These are phyloP conservation scores for Grosmannia huntii DNA, from an alignment of 2,329 filamentous ascomycete species.

Conservation along the genomic window DNA sequence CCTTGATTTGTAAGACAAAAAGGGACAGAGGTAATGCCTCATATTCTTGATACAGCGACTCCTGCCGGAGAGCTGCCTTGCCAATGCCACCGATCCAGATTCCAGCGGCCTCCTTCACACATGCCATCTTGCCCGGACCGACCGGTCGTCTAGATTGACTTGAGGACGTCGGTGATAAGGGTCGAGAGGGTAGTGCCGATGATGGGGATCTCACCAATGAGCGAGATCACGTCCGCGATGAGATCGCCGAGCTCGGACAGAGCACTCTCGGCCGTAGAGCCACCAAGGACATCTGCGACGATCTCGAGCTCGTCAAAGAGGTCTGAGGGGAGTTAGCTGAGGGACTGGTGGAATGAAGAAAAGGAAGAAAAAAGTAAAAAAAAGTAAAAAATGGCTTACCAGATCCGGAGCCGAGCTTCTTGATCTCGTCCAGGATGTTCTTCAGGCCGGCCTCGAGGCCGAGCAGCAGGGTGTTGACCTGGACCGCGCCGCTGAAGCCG, in stretches of 20 bases:
- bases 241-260: neutral
- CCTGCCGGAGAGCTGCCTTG: too few relatives aligned
- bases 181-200: neutral
- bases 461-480: neutral
- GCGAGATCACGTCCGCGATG: neutral
- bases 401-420: neutral
- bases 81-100: too few relatives aligned
- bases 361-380: too few relatives aligned
- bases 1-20: too few relatives aligned
- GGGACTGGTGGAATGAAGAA: too few relatives aligned
- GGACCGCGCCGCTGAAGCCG: neutral
- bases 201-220: neutral
- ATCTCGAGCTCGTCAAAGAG: neutral
- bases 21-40: too few relatives aligned
- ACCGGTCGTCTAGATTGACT: too few relatives aligned
- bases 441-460: neutral
- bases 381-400: neutral
- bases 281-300: neutral
- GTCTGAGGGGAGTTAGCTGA: neutral
- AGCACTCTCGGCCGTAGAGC: neutral
- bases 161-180: neutral
- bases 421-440: neutral
- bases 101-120: too few relatives aligned
- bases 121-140: neutral
- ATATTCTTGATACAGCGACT: neutral